phyloP scores from a whole-genome alignment of 192 early-diverging fungal species.

The Mortierella hygrophila region DNA sequence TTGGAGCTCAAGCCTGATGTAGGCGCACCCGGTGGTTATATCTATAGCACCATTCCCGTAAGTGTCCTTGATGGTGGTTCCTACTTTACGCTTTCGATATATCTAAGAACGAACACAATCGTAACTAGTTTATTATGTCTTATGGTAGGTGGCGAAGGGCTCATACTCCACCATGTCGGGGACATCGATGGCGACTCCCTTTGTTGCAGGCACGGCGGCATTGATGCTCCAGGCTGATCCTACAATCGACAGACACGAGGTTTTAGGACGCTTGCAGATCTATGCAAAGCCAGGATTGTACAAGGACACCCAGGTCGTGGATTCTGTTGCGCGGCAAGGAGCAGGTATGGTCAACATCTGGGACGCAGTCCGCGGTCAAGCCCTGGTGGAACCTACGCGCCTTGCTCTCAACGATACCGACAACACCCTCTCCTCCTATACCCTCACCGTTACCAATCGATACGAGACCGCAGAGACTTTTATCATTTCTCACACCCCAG shows the following conservation, averaged over 20 bases:
- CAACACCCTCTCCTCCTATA: slow-evolving; percentile 44
- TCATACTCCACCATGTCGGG: slow-evolving; percentile 60
- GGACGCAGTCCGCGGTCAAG: slow-evolving; percentile 67
- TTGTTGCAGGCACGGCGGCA: slow-evolving; percentile 54
- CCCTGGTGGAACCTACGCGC: slow-evolving; percentile 62
- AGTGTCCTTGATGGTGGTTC: background rate
- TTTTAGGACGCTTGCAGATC: slow-evolving; percentile 26
- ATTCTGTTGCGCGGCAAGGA: slow-evolving; percentile 71
- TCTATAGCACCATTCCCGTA: slow-evolving; percentile 71
- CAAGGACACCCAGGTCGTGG: background rate
- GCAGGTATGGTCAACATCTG: slow-evolving; percentile 80
- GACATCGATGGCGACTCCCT: slow-evolving; percentile 80
- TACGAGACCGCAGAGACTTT: slow-evolving; percentile 43
- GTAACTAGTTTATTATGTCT: background rate
- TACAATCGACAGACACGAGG: slow-evolving; percentile 12
- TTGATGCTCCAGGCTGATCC: slow-evolving; percentile 31
- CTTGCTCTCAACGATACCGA: slow-evolving; percentile 70
- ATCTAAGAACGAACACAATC: no score
- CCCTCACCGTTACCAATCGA: slow-evolving; percentile 56
- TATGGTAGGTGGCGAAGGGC: slow-evolving; percentile 25
- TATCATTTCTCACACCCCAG: slow-evolving; percentile 47
- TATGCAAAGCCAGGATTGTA: slow-evolving; percentile 31
- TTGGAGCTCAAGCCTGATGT: slow-evolving; percentile 74
- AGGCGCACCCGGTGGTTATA: slow-evolving; percentile 70
- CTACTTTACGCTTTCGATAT: background rate